Conservation (phyloP, 2,329 filamentous ascomycete species). For the Ascochyta clinopodiicola region DNA sequence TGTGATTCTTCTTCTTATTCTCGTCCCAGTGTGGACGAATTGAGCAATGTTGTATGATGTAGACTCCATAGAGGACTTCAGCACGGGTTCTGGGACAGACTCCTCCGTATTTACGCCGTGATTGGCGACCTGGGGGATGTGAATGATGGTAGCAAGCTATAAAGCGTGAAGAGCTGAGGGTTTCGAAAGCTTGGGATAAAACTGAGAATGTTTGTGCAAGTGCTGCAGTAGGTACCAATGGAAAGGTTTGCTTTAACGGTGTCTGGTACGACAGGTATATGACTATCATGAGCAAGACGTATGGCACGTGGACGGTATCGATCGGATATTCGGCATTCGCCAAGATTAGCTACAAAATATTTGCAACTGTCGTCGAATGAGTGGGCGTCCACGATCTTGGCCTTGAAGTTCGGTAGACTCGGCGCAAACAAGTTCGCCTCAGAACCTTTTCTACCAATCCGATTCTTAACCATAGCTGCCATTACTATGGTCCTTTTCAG, state of each 20-base stretch:
- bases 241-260: too few relatives aligned
- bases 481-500: too few relatives aligned
- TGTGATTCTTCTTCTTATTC: slow-evolving; percentile 26
- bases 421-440: neutral
- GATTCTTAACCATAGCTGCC: too few relatives aligned
- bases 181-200: neutral
- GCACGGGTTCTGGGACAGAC: slow-evolving; percentile 38
- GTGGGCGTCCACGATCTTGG: slow-evolving; percentile 4
- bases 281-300: neutral
- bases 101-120: slow-evolving; percentile 36
- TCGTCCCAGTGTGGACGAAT: slow-evolving; percentile 34
- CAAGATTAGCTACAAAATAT: slow-evolving; percentile 1
- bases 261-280: too few relatives aligned
- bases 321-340: slow-evolving; percentile 10
- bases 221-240: too few relatives aligned
- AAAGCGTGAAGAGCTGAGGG: neutral
- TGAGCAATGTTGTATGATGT: slow-evolving; percentile 26
- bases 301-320: neutral
- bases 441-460: too few relatives aligned
- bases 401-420: neutral
- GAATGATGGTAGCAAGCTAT: neutral
- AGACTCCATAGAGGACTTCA: slow-evolving; percentile 36
- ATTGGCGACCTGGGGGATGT: slow-evolving; percentile 25
- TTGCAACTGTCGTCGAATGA: neutral
- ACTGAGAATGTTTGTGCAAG: neutral